Base-by-base conservation (phyloP, 441 rosid genomes). In the Francoa sonchifolia region DNA sequence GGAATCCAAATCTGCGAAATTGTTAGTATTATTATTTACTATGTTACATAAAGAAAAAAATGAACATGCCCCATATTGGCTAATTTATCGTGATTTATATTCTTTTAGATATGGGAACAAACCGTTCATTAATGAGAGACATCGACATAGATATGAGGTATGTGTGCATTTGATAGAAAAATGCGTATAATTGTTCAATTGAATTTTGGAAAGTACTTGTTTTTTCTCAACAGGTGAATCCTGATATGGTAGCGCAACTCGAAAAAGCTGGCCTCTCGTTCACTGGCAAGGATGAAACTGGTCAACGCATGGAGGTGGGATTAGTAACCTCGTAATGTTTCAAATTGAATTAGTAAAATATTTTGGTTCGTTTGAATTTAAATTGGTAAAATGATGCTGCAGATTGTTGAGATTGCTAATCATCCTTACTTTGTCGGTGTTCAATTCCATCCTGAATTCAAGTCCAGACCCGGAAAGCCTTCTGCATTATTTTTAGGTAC, bases 361-460 rank as follows among this genome's bases (percentile, higher is more conserved):
- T 44, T 14, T 11, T 14, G 11, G 2, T 25, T 8, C 12, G 32
- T 45, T 44, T 19, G 47, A 57, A 21, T 46, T 23, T 30, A 42
- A 29, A 26, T 37, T 45, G 59, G 39, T 6, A 41, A 10, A n/a
- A 3, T 21, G n/a, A 32, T 11, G 5, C 25, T 21, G 6, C 55
- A 39, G 45, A 38, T 48, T 52, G 48, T 50, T 34, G 39, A 52
- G 21, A 42, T 48, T 22, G 17, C 49, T 22, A 8, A 15, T 39
- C 23, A 89, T 68, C 98, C 98, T 1, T 89, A 79, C 69, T 89
- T 58, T 48, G 50, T 89, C 13, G 96, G 98, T 32, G 79, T 37
- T 57, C 98, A 89, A 68, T 89, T 85, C 69, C 98, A 89, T 59
- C 98, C 98, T 17, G 98, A 89, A 48, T 89, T 82, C 38, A 85